Percentiles rank a stretch among this genome's conserved stretches.
Conservation (phyloP, 2,329 filamentous ascomycete species). For the Aureobasidium leucospermi region DNA sequence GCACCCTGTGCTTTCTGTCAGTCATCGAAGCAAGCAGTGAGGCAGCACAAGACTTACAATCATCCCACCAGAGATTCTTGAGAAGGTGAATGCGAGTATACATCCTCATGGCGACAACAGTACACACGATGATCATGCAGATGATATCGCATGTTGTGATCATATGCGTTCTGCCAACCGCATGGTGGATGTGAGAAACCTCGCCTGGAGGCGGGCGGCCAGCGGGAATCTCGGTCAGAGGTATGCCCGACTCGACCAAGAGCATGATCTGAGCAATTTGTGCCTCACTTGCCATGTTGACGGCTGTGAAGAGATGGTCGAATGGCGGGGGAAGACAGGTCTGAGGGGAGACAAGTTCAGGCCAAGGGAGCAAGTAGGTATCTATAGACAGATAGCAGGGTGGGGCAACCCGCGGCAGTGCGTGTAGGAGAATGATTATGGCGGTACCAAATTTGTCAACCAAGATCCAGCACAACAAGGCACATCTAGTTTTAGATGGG, state of each 20-base stretch:
- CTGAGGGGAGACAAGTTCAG: neutral
- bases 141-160: conserved; percentile 10
- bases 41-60: neutral
- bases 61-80: conserved; percentile 7
- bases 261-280: neutral
- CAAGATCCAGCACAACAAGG: neutral
- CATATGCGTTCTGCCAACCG: neutral
- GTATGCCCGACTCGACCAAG: neutral
- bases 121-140: neutral
- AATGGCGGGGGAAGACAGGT: neutral
- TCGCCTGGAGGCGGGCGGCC: neutral
- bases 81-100: conserved; percentile 3
- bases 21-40: neutral
- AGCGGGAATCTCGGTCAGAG: neutral
- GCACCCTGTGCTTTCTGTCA: neutral
- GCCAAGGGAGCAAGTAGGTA: neutral
- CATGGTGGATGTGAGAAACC: neutral
- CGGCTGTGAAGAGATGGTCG: neutral
- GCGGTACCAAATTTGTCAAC: neutral
- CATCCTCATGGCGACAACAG: neutral
- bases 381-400: neutral
- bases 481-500: neutral
- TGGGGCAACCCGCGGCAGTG: neutral
- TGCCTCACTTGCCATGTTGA: neutral
- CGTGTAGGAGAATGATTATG: no score